Evolutionary conservation across 495 filamentous ascomycete genomes (phyloP).

Genomic region (Aspergillus hancockii): DNA sequence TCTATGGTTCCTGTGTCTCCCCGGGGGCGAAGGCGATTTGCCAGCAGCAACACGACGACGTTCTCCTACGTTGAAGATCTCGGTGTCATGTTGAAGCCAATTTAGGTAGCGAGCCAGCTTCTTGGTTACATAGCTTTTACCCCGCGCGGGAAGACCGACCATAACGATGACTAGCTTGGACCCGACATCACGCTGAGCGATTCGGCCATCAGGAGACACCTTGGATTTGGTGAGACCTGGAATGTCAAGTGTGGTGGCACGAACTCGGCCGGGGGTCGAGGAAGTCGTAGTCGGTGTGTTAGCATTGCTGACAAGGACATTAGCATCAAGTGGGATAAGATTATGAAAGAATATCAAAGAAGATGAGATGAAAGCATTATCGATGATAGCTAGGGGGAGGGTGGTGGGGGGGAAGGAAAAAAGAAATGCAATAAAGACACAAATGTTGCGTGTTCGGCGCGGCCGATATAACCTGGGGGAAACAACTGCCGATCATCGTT

Average conservation of each 20-base stretch:
- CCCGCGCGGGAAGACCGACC: slow-evolving; percentile 92
- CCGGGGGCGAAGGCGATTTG: slow-evolving; percentile 41
- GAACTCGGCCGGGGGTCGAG: slow-evolving; percentile 57
- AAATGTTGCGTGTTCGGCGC: not conserved
- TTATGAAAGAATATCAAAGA: not conserved
- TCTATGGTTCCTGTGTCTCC: slow-evolving; percentile 22
- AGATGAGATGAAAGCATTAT: slow-evolving; percentile 5
- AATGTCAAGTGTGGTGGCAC: slow-evolving; percentile 83
- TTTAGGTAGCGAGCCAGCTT: slow-evolving; percentile 93
- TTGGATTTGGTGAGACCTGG: slow-evolving; percentile 88
- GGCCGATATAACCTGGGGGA: not conserved
- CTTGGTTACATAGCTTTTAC: slow-evolving; percentile 98
- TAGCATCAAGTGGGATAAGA: not conserved
- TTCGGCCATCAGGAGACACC: slow-evolving; percentile 91
- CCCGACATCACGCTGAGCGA: slow-evolving; percentile 87
- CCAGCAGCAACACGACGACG: slow-evolving; percentile 79
- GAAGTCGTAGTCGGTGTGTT: slow-evolving; percentile 35
- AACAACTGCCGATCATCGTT: slow-evolving; percentile 6
- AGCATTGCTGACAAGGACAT: slow-evolving; percentile 16
- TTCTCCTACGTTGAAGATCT: slow-evolving; percentile 97
- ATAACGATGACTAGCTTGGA: slow-evolving; percentile 97
- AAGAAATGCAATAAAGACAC: slow-evolving; percentile 2
- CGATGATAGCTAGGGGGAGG: slow-evolving; percentile 11
- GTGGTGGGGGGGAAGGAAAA: not conserved
- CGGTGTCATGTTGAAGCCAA: slow-evolving; percentile 93